Base-by-base conservation (phyloP, 257 asterid species). In the Coffea canephora region DNA sequence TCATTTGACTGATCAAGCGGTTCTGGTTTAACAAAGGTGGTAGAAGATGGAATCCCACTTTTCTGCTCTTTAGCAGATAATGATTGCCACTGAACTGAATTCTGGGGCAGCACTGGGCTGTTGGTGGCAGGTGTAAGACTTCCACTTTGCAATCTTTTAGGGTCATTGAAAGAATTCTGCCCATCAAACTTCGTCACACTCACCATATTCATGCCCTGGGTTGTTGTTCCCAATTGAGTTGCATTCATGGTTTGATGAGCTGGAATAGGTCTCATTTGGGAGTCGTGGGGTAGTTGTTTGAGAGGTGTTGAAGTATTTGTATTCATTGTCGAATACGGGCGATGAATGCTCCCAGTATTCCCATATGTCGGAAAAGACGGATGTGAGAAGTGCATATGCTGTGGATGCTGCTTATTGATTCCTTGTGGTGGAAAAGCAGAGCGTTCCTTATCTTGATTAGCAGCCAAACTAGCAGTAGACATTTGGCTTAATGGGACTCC, bases 1-100 rank as follows among this genome's bases (percentile, higher is more conserved):
- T 92, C 95, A 85, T 83, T 89, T 66, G 90, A 87, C 80, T 88
- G 99, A 74, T 95, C 98, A 77, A 74, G 34, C 39, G 91, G 91
- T 86, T 95, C 97, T 80, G 86, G 92, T 85, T 95, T 95, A 43
- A 89, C 94, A 87, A 85, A 88, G 50, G 82, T 50, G 86, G 77
- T 73, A 49, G 96, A 88, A 43, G 92, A 82, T 61, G 87, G 75
- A 73, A 52, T 78, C 61, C 87, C 87, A 81, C 74, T 79, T 86
- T 81, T 89, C 75, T 82, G 89, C 74, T 90, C 92, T 74, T 84
- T 86, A 73, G 66, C 83, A 73, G 82, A 52, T 54, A 90, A 75
- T 43, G 87, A 74, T 70, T 85, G 83, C 91, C 89, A 84, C 75
- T 84, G 88, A 67, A 80, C 82, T 74, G 84, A 86, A 80, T 84